Conservation (phyloP, 179 eudicot species). For the Drosera spatulata region DNA sequence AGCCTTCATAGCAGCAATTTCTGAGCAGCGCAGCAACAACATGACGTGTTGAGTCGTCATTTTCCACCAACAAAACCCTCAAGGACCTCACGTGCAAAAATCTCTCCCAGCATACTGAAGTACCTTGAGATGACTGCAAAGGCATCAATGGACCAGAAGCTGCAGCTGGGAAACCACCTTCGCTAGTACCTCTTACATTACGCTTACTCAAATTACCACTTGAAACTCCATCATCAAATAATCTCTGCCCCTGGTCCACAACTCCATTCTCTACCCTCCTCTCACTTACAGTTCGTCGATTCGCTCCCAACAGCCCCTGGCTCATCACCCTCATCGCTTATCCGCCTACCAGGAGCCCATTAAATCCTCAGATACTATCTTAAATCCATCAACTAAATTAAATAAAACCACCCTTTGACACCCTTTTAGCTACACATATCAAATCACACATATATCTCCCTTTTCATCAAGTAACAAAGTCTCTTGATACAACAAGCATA, state of each 20-base stretch:
- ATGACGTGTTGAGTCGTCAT: constrained; percentile 26
- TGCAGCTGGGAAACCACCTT: constrained; percentile 7
- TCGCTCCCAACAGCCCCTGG: constrained; percentile 8
- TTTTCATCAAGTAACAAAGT: neutral
- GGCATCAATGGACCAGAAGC: constrained; percentile 10
- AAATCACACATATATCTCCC: constrained; percentile 7
- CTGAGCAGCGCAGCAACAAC: constrained; percentile 22
- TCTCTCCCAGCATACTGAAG: constrained; percentile 27
- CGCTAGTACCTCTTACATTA: constrained; percentile 11
- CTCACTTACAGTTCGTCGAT: constrained; percentile 7
- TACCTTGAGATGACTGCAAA: constrained; percentile 25
- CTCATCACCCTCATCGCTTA: constrained; percentile 26
- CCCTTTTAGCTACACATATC: constrained; percentile 1
- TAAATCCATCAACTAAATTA: constrained; percentile 1
- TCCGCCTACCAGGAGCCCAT: constrained; percentile 20
- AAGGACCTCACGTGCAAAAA: constrained; percentile 19
- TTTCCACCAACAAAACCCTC: constrained; percentile 27
- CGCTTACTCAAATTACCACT: constrained; percentile 11
- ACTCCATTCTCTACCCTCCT: constrained; percentile 13
- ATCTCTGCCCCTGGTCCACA: constrained; percentile 11
- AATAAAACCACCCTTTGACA: constrained; percentile 1
- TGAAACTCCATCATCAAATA: constrained; percentile 8
- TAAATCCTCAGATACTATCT: constrained; percentile 11
- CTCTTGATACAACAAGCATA: neutral
- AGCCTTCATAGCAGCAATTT: constrained; percentile 30